phyloP scores from a whole-genome alignment of 2,329 filamentous ascomycete genomes.

The Aspergillus spinulosporus region DNA sequence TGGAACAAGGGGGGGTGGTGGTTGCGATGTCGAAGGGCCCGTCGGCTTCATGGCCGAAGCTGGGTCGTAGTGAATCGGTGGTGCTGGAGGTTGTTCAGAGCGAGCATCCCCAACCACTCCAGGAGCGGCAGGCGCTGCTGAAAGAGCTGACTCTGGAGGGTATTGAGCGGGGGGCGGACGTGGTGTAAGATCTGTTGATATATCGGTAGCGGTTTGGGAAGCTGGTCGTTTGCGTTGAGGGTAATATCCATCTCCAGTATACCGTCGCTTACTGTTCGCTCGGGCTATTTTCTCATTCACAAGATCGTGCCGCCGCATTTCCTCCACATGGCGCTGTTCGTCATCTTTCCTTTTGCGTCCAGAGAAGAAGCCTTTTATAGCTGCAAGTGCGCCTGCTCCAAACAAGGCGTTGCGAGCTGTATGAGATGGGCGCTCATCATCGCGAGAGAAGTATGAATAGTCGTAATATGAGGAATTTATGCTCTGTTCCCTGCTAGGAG shows the following conservation, averaged over 20 bases:
- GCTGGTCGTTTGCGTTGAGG: constrained; percentile 34
- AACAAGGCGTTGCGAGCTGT: constrained; percentile 62
- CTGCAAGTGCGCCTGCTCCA: constrained; percentile 67
- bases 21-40: constrained; percentile 24
- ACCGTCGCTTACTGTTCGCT: constrained; percentile 60
- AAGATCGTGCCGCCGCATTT: constrained; percentile 51
- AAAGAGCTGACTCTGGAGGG: constrained; percentile 37
- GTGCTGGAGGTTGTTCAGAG: constrained; percentile 42
- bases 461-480: constrained; percentile 41
- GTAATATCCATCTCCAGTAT: constrained; percentile 64
- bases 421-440: constrained; percentile 48
- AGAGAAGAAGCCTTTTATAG: constrained; percentile 59
- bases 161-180: constrained; percentile 32
- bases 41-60: constrained; percentile 30
- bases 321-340: constrained; percentile 61
- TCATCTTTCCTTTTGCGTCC: constrained; percentile 57
- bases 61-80: constrained; percentile 41
- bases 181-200: constrained; percentile 37
- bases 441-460: constrained; percentile 28
- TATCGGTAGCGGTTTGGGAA: constrained; percentile 39
- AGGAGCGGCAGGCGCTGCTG: constrained; percentile 32
- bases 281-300: constrained; percentile 56
- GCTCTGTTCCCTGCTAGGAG: constrained; percentile 37
- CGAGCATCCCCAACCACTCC: constrained; percentile 32
- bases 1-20: constrained; percentile 28